Percentiles rank a stretch among this genome's conserved stretches.
These are phyloP conservation scores for Thelonectria blattea DNA, from an alignment of 2,329 filamentous ascomycete genomes.

Conservation along the genomic window DNA sequence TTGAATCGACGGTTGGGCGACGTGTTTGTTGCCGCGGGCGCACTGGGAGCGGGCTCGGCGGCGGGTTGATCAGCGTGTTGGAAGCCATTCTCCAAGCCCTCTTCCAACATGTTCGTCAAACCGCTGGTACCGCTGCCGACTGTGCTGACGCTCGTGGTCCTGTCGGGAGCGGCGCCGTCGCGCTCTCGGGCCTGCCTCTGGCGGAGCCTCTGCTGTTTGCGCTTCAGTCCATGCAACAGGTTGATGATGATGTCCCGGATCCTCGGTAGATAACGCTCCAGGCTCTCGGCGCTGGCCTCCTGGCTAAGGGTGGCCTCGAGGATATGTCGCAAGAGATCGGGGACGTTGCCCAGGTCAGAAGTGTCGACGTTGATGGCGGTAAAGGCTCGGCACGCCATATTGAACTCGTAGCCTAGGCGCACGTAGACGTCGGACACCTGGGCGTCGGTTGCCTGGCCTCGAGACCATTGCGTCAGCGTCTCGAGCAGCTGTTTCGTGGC, in stretches of 20 bases:
- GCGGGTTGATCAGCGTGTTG: slow-evolving; percentile 45
- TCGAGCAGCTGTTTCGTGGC: slow-evolving; percentile 98
- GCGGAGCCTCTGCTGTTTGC: slow-evolving; percentile 89
- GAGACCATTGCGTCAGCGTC: slow-evolving; percentile 97
- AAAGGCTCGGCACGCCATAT: slow-evolving; percentile 96
- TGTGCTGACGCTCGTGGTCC: slow-evolving; percentile 65
- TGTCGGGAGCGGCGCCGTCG: slow-evolving; percentile 52
- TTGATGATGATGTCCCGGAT: slow-evolving; percentile 99
- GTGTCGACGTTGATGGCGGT: slow-evolving; percentile 97
- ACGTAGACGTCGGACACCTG: slow-evolving; percentile 99
- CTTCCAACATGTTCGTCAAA: slow-evolving; percentile 64
- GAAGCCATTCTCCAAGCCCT: slow-evolving; percentile 63
- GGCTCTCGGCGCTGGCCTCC: slow-evolving; percentile 89
- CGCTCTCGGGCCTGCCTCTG: slow-evolving; percentile 66
- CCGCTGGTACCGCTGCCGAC: slow-evolving; percentile 61
- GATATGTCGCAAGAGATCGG: slow-evolving; percentile 86
- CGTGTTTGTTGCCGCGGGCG: slow-evolving; percentile 38
- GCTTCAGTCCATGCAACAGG: slow-evolving; percentile 91
- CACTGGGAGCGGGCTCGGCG: slow-evolving; percentile 35
- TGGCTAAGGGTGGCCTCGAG: slow-evolving; percentile 96
- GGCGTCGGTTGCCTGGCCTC: slow-evolving; percentile 86
- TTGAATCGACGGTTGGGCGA: slow-evolving; percentile 58
- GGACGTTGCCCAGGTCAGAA: slow-evolving; percentile 90
- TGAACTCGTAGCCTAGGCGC: slow-evolving; percentile 96
- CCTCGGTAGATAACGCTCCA: slow-evolving; percentile 90